A percentile compares a stretch with the other conserved stretches of the same genome.
Evolutionary conservation across 2,329 filamentous ascomycete species (phyloP).

Genomic region (Magnaporthiopsis rhizophila): DNA sequence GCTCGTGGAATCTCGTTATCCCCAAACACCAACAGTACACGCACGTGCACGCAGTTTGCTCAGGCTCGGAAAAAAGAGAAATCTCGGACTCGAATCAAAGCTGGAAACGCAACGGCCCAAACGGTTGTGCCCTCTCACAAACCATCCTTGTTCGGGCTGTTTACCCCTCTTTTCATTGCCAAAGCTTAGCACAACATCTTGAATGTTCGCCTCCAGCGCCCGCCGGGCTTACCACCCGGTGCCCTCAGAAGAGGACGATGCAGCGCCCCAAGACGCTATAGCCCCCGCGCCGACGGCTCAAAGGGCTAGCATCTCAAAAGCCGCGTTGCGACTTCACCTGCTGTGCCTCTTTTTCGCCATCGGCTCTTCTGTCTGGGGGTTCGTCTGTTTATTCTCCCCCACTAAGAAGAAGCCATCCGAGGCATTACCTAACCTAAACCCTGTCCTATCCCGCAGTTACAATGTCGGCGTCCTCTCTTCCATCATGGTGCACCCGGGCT

Average conservation of each 20-base stretch:
- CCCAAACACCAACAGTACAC: no score
- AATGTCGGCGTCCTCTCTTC: conserved; percentile 51
- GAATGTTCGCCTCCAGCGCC: not conserved
- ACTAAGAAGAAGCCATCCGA: no score
- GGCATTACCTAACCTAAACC: not conserved
- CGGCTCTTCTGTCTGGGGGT: conserved; percentile 51
- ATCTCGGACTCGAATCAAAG: no score
- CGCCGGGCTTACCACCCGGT: not conserved
- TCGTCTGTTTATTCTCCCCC: conserved; percentile 13
- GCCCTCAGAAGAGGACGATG: not conserved
- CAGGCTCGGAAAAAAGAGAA: no score
- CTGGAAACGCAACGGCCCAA: not conserved
- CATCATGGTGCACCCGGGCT: conserved; percentile 48
- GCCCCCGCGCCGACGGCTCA: no score
- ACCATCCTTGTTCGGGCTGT: no score
- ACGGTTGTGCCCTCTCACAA: not conserved
- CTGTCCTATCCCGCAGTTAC: conserved; percentile 29
- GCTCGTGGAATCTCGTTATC: no score
- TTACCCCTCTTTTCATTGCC: not conserved
- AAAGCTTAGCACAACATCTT: not conserved
- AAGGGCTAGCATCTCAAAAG: conserved; percentile 21
- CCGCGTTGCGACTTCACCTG: conserved; percentile 32
- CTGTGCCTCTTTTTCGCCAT: conserved; percentile 45
- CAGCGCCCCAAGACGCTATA: not conserved
- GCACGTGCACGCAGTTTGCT: no score